Evolutionary conservation across 352 stramenopile genomes (phyloP).

Genomic region (Paralagenidium karlingii): DNA sequence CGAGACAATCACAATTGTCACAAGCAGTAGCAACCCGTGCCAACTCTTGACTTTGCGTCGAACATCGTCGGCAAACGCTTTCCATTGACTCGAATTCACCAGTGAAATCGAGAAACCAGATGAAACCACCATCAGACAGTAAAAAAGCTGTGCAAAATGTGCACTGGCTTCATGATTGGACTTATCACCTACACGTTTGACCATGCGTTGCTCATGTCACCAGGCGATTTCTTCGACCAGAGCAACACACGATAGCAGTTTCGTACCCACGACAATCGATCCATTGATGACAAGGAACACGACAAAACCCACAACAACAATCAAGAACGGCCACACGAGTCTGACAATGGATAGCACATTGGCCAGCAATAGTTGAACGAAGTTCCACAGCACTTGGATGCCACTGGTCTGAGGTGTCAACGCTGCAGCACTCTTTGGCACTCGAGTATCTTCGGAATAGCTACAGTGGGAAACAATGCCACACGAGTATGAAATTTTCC

Average conservation of each 20-base stretch:
- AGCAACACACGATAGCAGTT: neutral
- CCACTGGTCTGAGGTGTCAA: too few relatives aligned
- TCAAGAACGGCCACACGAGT: conserved; percentile 60
- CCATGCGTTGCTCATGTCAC: neutral
- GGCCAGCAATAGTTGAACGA: conserved; percentile 31
- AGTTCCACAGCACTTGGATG: too few relatives aligned
- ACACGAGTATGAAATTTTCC: too few relatives aligned
- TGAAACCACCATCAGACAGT: conserved; percentile 52
- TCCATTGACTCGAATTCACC: too few relatives aligned
- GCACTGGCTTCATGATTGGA: conserved; percentile 67
- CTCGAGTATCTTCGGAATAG: too few relatives aligned
- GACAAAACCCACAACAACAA: conserved; percentile 34
- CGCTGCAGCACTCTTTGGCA: too few relatives aligned
- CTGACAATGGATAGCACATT: conserved; percentile 34
- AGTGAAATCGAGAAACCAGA: conserved; percentile 61
- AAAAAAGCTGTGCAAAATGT: conserved; percentile 62
- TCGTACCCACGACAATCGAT: conserved; percentile 65
- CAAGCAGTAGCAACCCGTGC: conserved; percentile 18
- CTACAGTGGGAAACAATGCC: too few relatives aligned
- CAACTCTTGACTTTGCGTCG: conserved; percentile 18
- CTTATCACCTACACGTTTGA: conserved; percentile 51
- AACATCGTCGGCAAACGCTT: conserved; percentile 23
- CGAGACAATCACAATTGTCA: conserved; percentile 5
- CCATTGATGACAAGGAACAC: conserved; percentile 63
- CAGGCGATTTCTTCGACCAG: neutral